phyloP scores from a whole-genome alignment of 2,329 filamentous ascomycete species.

The Ascochyta koolunga region DNA sequence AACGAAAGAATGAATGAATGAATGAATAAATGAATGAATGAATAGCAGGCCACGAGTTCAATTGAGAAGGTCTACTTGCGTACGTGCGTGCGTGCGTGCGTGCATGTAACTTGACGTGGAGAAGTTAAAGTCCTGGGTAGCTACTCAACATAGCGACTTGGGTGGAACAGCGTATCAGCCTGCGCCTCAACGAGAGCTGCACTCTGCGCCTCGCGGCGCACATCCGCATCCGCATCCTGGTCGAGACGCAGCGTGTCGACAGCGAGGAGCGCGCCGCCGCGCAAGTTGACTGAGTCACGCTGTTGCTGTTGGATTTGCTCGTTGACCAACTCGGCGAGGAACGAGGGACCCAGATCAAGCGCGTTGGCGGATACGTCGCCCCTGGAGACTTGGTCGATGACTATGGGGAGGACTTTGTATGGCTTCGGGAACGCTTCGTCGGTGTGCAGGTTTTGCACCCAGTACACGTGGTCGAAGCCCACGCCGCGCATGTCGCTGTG shows the following conservation, averaged over 20 bases:
- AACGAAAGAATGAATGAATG: no score
- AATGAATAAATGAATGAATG: no score
- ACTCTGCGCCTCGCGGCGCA: not conserved
- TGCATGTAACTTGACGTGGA: no score
- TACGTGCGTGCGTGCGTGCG: no score
- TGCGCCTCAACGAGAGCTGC: not conserved
- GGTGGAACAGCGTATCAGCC: not conserved
- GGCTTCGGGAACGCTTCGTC: not conserved
- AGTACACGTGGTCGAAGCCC: constrained; percentile 22
- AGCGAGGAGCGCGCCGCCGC: no score
- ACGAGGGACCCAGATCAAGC: not conserved
- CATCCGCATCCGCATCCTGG: not conserved
- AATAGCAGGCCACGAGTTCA: no score
- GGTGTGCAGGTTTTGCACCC: constrained; percentile 24
- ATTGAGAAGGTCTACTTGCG: no score
- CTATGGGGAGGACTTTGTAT: no score
- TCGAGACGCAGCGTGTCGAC: no score
- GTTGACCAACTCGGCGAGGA: not conserved
- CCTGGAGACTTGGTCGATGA: no score
- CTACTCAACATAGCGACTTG: not conserved
- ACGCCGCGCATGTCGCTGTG: not conserved
- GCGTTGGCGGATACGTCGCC: not conserved
- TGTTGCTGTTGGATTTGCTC: not conserved
- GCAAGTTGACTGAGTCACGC: not conserved
- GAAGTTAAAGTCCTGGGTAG: no score